phyloP scores from a whole-genome alignment of 1,284 basidiomycete genomes.

The Malassezia sympodialis region DNA sequence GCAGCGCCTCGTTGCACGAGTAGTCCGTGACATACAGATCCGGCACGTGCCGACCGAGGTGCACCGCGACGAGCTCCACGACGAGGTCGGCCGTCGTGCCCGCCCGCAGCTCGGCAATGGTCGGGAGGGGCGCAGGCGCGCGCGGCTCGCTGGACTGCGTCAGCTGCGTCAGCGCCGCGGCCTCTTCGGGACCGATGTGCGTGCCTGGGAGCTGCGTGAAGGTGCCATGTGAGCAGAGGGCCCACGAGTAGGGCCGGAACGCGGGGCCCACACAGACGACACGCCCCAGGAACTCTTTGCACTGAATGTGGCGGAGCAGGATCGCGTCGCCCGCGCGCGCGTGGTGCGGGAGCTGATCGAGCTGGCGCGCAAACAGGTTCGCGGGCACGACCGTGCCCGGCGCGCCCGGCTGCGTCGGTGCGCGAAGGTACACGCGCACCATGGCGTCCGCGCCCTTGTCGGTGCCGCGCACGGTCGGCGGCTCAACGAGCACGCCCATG shows the following conservation, averaged over 20 bases:
- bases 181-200: slow-evolving; percentile 7
- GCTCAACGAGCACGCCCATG: slow-evolving; percentile 24
- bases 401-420: neutral
- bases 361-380: slow-evolving; percentile 12
- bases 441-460: slow-evolving; percentile 11
- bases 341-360: slow-evolving; percentile 1
- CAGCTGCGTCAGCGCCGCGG: slow-evolving; percentile 16
- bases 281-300: slow-evolving; percentile 5
- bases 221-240: neutral
- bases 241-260: slow-evolving; percentile 8
- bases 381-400: neutral
- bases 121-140: slow-evolving; percentile 18
- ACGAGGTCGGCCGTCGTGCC: slow-evolving; percentile 30
- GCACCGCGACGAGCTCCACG: slow-evolving; percentile 34
- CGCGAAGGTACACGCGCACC: neutral
- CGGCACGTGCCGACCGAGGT: slow-evolving; percentile 22
- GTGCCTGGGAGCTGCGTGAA: neutral
- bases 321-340: slow-evolving; percentile 5
- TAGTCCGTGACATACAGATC: slow-evolving; percentile 42
- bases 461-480: slow-evolving; percentile 19
- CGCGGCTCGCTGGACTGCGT: slow-evolving; percentile 12
- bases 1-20: slow-evolving; percentile 25
- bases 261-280: slow-evolving; percentile 7
- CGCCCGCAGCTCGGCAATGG: slow-evolving; percentile 20
- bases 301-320: slow-evolving; percentile 12